Percentiles rank a stretch among this genome's conserved stretches.
Conservation (phyloP, 225 moss, liverwort and hornwort genomes). For the Sphagnum contortum region DNA sequence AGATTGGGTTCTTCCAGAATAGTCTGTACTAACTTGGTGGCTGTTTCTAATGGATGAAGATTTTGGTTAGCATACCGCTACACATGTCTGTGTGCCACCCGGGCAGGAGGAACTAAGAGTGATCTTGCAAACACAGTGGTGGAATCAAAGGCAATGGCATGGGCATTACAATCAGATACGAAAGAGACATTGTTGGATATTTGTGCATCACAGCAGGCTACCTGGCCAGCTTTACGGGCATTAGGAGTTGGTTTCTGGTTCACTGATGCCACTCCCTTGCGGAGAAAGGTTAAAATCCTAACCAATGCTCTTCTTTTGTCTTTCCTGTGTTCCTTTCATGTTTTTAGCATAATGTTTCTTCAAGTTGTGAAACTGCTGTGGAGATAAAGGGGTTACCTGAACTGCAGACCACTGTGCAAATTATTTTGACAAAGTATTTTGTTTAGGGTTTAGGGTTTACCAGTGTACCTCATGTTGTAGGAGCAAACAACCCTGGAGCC, state of each 20-base stretch:
- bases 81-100: constrained; percentile 25
- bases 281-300: constrained; percentile 46
- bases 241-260: constrained; percentile 91
- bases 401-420: too few relatives aligned
- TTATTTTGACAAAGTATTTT: too few relatives aligned
- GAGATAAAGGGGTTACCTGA: too few relatives aligned
- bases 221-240: constrained; percentile 79
- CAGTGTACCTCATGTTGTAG: too few relatives aligned
- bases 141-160: constrained; percentile 77
- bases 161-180: constrained; percentile 91
- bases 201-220: constrained; percentile 56
- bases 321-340: background rate
- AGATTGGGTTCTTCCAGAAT: too few relatives aligned
- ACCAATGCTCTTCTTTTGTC: constrained; percentile 1
- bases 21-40: too few relatives aligned
- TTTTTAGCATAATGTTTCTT: too few relatives aligned
- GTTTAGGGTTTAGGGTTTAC: too few relatives aligned
- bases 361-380: too few relatives aligned
- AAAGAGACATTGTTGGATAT: constrained; percentile 67
- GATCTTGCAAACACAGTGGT: constrained; percentile 22
- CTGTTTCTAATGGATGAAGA: constrained; percentile 18
- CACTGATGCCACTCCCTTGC: constrained; percentile 60
- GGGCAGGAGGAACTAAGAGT: constrained; percentile 24
- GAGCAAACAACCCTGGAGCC: too few relatives aligned
- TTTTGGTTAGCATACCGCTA: constrained; percentile 85